Evolutionary conservation across 73 alveolate genomes (phyloP).

Genomic region (Paramecium sonneborni): DNA sequence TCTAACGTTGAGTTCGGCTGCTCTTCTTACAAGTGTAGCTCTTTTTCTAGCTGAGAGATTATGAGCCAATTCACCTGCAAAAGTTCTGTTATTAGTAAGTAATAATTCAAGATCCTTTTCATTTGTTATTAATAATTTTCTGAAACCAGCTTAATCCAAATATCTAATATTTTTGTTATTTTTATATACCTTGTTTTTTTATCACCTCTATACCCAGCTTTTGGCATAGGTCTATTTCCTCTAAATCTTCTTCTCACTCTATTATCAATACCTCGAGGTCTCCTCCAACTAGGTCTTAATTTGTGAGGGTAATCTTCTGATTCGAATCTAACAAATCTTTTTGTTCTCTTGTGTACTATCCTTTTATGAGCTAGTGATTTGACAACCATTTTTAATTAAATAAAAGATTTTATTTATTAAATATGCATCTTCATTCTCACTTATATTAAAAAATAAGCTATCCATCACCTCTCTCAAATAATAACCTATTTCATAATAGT

Average conservation of each 20-base stretch:
- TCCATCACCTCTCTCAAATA: no score
- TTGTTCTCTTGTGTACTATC: slow-evolving; percentile 63
- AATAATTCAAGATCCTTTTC: slow-evolving; percentile 94
- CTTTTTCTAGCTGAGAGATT: slow-evolving; percentile 92
- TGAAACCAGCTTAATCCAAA: slow-evolving; percentile 93
- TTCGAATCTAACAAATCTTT: slow-evolving; percentile 69
- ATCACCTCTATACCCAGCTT: slow-evolving; percentile 96
- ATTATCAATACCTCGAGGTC: slow-evolving; percentile 99
- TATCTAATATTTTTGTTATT: slow-evolving; percentile 31
- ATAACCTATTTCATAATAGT: no score
- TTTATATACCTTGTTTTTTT: slow-evolving; percentile 79
- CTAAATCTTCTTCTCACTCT: slow-evolving; percentile 98
- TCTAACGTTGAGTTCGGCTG: slow-evolving; percentile 94
- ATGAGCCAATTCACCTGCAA: slow-evolving; percentile 96
- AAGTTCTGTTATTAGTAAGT: slow-evolving; percentile 97
- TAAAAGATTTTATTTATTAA: slow-evolving; percentile 32
- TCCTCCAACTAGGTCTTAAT: slow-evolving; percentile 93
- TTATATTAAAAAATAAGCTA: neutral
- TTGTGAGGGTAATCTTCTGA: slow-evolving; percentile 63
- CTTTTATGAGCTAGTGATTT: slow-evolving; percentile 64
- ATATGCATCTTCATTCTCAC: slow-evolving; percentile 10
- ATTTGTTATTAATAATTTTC: slow-evolving; percentile 90
- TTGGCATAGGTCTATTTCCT: slow-evolving; percentile 93
- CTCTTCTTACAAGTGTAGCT: slow-evolving; percentile 92
- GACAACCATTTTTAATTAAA: slow-evolving; percentile 65